These are phyloP conservation scores for Amaranthus hypochondriacus DNA, from an alignment of 148 eudicot genomes.

Conservation along the genomic window DNA sequence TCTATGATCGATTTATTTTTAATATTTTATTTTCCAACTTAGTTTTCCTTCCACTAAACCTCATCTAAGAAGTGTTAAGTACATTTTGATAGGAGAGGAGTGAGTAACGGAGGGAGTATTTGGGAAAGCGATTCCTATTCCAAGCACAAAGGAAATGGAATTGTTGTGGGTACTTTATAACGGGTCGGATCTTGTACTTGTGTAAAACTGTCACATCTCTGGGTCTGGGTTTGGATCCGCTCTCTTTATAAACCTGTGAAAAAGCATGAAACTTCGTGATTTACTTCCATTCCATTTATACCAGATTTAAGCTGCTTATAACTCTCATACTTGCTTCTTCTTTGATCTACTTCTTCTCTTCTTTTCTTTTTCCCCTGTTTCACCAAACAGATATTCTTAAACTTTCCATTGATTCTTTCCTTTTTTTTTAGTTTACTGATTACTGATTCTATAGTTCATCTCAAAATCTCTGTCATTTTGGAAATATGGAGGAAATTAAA, in stretches of 20 bases:
- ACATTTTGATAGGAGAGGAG: background rate
- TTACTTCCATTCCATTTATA: conserved; percentile 34
- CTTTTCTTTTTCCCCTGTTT: background rate
- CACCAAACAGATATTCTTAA: background rate
- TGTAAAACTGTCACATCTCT: conserved; percentile 47
- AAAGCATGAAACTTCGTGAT: conserved; percentile 49
- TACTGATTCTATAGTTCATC: background rate
- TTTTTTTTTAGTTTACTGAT: background rate
- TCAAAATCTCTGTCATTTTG: background rate
- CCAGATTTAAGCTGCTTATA: conserved; percentile 37
- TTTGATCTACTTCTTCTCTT: background rate
- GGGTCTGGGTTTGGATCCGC: conserved; percentile 27
- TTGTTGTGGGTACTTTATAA: conserved; percentile 36
- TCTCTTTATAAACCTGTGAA: conserved; percentile 32
- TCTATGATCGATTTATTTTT: no score
- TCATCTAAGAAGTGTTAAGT: no score
- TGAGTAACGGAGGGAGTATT: background rate
- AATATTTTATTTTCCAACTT: no score
- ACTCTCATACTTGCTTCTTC: background rate
- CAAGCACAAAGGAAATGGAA: conserved; percentile 24
- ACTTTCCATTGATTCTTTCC: conserved; percentile 7
- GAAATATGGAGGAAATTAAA: conserved; percentile 40
- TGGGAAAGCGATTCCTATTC: background rate
- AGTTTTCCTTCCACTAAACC: no score
- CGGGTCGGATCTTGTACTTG: conserved; percentile 52